Evolutionary conservation across 1,284 basidiomycete genomes (phyloP), one percentile per base, ranked within the genome.

Genomic region (Paramarasmius palmivorus): DNA sequence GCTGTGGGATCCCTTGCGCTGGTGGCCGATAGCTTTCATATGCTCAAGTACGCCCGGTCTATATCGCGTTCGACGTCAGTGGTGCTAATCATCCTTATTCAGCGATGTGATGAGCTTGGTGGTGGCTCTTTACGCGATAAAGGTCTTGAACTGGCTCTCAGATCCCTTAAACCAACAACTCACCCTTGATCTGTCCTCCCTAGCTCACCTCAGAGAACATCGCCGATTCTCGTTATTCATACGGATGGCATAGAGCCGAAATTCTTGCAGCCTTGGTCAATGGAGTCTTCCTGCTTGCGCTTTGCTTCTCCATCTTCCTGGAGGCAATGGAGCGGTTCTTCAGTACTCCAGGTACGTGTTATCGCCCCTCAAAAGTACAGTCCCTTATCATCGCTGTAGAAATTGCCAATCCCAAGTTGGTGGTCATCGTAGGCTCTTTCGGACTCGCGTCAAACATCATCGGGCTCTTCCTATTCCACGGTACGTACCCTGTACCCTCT

Each of bases 241-340:
- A 96, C 66, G 94, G 94, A 19, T 98, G 95, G 95, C 96, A 99
- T 72, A 83, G 97, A 54, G 97, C 97, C n/a, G 97, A 99, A 68
- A 97, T 99, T 57, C 82, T 99, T 7, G 94, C 94, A 26, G 93
- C 94, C 0, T 80, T 99, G 44, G 77, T 98, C 65, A 99, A 99
- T 65, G 96, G 97, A 48, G 95, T 93, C 54, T 93, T 94, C 74
- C 78, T 93, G 2, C 76, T 94, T 46, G 96, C 97, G 0, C 83
- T 99, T 1, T 99, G 96, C 75, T 95, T 98, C 72, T 93, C 94
- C 15, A 98, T 99, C 65, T 90, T 84, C 50, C 77, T 99, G 66
- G 96, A 99, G 70, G 96, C 97, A 5, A 73, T 99, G 44, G 86
- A 93, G 59, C 84, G 97, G 34, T 92, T 98, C 73, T 89, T 98